Evolutionary conservation across 177 flowering plant genomes (phyloP), one percentile per base, ranked within the genome.

Genomic region (Telopea speciosissima): DNA sequence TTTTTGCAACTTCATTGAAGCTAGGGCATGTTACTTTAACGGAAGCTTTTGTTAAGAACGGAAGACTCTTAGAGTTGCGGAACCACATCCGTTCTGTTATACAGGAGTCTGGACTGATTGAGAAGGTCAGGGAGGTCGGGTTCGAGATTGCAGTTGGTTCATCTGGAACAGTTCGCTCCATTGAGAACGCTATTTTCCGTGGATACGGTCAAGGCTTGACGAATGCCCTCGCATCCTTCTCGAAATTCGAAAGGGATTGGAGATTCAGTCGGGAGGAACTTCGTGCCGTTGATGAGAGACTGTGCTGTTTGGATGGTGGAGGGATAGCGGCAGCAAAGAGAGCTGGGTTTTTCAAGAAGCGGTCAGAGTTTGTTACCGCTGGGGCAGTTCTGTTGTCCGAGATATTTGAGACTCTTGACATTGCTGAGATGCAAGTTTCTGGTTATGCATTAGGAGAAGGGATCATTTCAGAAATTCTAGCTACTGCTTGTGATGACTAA

Each of bases 361-460:
- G 94, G 54, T 83, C 92, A 2, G 86, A 81, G 79, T 88, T 83
- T 71, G 87, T 91, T 62, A 75, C 85, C 59, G 91, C 97, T 0
- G 93, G 93, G 52, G 83, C 87, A 0, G 81, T 91, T 75, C 73
- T 91, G 70, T 80, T 91, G 85, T 82, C 78, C 74, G 97, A 88
- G 84, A 83, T 91, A 70, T 83, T 89, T 74, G 85, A 76, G 75
- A 68, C 74, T 72, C 82, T 91, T 69, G 78, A 79, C 21, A 86
- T 91, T 75, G 81, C 78, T 40, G 90, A 83, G 42, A 88, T 91
- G 88, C 83, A 78, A 78, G 92, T 89, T 58, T 91, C 97, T 0
- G 82, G 82, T 58, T 91, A 82, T 84, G 97, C 90, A 40, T 79
- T 91, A 68, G 91, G 87, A 31, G 94, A 88, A 72, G 97, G 94